These are phyloP conservation scores for Phoenix dactylifera DNA, from an alignment of 176 grass and related monocot genomes.

Conservation along the genomic window DNA sequence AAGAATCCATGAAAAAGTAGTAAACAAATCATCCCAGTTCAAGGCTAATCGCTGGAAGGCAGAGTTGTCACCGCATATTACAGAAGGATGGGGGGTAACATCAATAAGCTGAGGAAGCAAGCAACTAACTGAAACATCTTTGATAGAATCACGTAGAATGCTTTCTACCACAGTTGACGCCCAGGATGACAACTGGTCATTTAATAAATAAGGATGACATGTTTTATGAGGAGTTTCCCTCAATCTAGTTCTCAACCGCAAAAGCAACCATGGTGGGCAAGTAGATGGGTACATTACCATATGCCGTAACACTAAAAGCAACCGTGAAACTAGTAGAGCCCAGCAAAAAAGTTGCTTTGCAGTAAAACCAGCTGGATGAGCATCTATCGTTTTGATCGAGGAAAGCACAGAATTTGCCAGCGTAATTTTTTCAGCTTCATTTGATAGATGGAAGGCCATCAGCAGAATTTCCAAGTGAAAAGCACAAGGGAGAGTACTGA, in stretches of 20 bases:
- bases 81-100: slow-evolving; percentile 45
- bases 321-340: slow-evolving; percentile 70
- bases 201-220: slow-evolving; percentile 23
- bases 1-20: slow-evolving; percentile 51
- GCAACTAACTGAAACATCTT: slow-evolving; percentile 35
- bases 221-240: slow-evolving; percentile 50
- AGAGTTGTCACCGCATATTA: slow-evolving; percentile 32
- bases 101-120: slow-evolving; percentile 75
- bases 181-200: slow-evolving; percentile 61
- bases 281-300: slow-evolving; percentile 66
- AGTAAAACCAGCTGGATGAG: slow-evolving; percentile 28
- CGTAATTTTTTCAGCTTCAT: slow-evolving; percentile 46
- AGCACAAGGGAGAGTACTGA: slow-evolving; percentile 47
- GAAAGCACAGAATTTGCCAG: slow-evolving; percentile 41
- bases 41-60: slow-evolving; percentile 45
- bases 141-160: slow-evolving; percentile 47
- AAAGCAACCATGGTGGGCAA: slow-evolving; percentile 78
- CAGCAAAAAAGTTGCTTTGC: slow-evolving; percentile 58
- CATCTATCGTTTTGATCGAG: slow-evolving; percentile 49
- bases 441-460: slow-evolving; percentile 70
- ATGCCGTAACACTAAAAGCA: slow-evolving; percentile 67
- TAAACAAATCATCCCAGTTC: slow-evolving; percentile 36
- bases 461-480: slow-evolving; percentile 93
- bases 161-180: slow-evolving; percentile 40
- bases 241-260: slow-evolving; percentile 66